Base-by-base conservation (phyloP, 768 basidiomycete species). In the Rhizopogon sp. region DNA sequence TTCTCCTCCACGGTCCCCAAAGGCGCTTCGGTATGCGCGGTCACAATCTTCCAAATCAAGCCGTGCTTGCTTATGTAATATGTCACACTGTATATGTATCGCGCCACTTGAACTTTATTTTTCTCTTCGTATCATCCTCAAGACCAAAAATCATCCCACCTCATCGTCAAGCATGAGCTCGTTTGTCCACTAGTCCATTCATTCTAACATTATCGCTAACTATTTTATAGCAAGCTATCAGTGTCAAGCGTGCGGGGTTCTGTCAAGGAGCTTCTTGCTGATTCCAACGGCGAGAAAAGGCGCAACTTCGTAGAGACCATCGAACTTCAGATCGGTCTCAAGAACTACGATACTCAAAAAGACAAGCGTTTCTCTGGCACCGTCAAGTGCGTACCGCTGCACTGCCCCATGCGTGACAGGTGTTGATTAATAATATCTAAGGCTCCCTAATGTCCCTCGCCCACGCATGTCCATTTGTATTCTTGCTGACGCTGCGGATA, bases 321-420 rank as follows among this genome's bases (percentile, higher is more conserved):
- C 69, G 94, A 97, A 74, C 82, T 97, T 64, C 93, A 96, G 74
- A 91, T 97, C 64, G 94, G 94, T 63, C 83, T 97, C 68, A 97
- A 96, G 81, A 97, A 97, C 84, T 97, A 97, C 79, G 94, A 99
- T 75, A 96, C 97, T 64, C 97, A 98, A 85, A 82, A 97, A 61
- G 97, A 99, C 77, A 99, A 98, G 82, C 97, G 97, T 93, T 98
- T 99, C 90, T 95, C 93, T 61, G 93, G 93, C 68, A 97, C 93
- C 50, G 93, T 96, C 77, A 96, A 95, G 94, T 94, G 61, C 57
- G 81, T 72, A 8, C 13, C 1, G 1, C 8, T 9, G 39, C 46
- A 29, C 35, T 45, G 1, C 5, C 20, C 43, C 6, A 11, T n/a
- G 33, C 11, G 7, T 43, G 6, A 52, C 29, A 9, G 35, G 7